Evolutionary conservation across 106 monocot species (phyloP).

Genomic region (Dendrobium chrysotoxum): DNA sequence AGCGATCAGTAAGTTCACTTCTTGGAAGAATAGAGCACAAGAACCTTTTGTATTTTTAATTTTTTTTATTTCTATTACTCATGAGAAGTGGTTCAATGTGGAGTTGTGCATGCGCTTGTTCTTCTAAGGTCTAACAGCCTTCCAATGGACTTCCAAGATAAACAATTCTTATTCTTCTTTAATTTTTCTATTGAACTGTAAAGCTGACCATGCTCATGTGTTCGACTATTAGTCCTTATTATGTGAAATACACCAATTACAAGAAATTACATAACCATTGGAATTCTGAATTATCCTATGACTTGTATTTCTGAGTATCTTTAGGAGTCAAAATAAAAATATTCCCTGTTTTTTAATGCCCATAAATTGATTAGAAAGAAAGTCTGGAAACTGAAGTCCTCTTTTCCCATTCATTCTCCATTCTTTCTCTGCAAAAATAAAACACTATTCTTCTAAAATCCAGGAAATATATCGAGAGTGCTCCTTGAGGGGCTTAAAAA

Average conservation of each 20-base stretch:
- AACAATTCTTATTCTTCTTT: not conserved
- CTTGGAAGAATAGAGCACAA: not conserved
- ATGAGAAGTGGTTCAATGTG: not conserved
- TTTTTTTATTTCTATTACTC: not conserved
- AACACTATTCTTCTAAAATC: not conserved
- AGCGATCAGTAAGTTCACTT: conserved; percentile 57
- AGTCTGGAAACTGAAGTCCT: not conserved
- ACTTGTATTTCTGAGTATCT: not conserved
- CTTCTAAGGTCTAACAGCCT: not conserved
- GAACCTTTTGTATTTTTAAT: not conserved
- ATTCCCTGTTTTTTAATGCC: not conserved
- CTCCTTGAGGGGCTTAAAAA: not conserved
- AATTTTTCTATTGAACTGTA: not conserved
- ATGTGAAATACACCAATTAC: not conserved
- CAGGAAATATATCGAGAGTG: not conserved
- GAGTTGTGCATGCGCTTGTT: not conserved
- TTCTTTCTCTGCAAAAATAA: not conserved
- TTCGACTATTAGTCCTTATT: not conserved
- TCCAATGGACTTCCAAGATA: not conserved
- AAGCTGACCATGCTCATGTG: not conserved
- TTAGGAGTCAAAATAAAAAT: not conserved
- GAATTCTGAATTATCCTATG: not conserved
- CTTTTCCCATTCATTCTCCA: not conserved
- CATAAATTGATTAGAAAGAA: not conserved
- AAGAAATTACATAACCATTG: no score